Evolutionary conservation across 345 rosid species (phyloP), one percentile per base, ranked within the genome.

Genomic region (Arabidopsis arenosa): DNA sequence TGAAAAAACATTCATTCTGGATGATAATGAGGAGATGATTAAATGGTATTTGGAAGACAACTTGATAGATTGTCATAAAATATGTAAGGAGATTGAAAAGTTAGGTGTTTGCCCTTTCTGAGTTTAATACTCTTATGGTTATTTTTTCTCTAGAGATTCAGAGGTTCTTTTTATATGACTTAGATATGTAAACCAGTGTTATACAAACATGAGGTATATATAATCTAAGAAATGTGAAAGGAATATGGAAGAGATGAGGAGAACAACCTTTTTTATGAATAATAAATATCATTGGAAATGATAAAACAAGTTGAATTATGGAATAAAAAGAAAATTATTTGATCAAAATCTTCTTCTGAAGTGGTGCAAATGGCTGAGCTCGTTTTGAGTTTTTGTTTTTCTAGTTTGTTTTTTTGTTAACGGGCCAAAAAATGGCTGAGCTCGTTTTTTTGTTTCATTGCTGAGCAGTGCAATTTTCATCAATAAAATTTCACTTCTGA

Each of bases 161-260:
- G n/a, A n/a, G 0, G 7, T 1, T 37, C 0, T 18, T 13, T 11
- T 12, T 9, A 5, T 4, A 15, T 47, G 30, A 30, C 17, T 48
- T 7, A 6, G 39, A 55, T 55, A 32, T 55, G 61, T 30, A 32
- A 55, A n/a, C 23, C 62, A 33, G 43, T 63, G 14, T 28, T 62
- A 62, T 40, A 13, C 15, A 21, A 32, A 56, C 6, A 32, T 56
- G 3, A 30, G n/a, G 7, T 23, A 28, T 15, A 15, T 23, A 28
- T 15, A 15, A 47, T 12, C 9, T n/a, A 58, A 58, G 12, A 37
- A 33, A 36, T 60, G 30, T 17, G 26, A 35, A 15, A 35, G 4
- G 10, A 61, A 54, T 15, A 26, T 54, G 15, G 9, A 11, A 18
- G 6, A 5, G 9, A 37, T 36, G 14, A 35, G 45, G 30, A 51